A percentile compares a stretch with the other conserved stretches of the same genome.
Evolutionary conservation across 208 protist species (phyloP).

Genomic region (Naegleria lovaniensis): DNA sequence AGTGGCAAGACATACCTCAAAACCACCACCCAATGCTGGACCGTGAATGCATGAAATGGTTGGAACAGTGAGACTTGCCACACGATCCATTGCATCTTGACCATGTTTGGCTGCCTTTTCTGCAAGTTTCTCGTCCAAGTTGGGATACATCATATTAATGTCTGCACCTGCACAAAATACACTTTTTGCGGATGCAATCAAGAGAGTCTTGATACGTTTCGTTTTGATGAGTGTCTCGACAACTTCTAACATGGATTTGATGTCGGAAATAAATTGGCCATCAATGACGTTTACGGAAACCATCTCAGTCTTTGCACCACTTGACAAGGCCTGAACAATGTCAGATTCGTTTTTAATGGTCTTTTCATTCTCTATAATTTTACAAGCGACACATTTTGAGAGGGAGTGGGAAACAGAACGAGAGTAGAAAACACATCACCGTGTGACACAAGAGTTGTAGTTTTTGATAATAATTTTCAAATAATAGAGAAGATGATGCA

Average conservation of each 20-base stretch:
- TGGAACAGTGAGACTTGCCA: constrained; percentile 55
- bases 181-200: background rate
- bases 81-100: constrained; percentile 61
- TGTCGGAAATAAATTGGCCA: background rate
- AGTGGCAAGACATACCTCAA: constrained; percentile 86
- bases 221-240: background rate
- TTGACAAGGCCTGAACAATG: background rate
- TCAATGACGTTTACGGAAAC: background rate
- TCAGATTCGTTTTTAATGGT: background rate
- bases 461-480: too few relatives aligned
- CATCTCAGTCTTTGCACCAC: background rate
- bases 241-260: background rate
- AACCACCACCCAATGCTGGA: constrained; percentile 80
- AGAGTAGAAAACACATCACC: too few relatives aligned
- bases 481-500: too few relatives aligned
- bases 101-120: constrained; percentile 45
- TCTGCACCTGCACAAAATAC: background rate
- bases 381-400: too few relatives aligned
- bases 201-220: background rate
- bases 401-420: too few relatives aligned
- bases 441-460: too few relatives aligned
- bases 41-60: constrained; percentile 86
- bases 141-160: background rate
- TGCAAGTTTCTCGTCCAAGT: background rate
- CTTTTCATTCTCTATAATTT: background rate